Base-by-base conservation (phyloP, 441 rosid species). In the Oxalis stricta region DNA sequence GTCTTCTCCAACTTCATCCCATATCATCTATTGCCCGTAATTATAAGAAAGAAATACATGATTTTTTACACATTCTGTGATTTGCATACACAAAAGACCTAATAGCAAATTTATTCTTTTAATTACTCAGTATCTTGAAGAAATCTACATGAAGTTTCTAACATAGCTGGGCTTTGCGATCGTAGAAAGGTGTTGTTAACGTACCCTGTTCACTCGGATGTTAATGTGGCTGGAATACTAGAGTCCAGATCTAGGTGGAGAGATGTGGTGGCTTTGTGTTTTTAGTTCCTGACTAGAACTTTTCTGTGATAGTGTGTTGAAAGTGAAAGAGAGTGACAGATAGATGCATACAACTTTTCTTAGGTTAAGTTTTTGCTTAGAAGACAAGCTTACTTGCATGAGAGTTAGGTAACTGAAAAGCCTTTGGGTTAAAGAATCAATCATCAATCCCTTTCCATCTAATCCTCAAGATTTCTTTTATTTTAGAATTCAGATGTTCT, bases 1-100 rank as follows among this genome's bases (percentile, higher is more conserved):
- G 45, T 73, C 77, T 62, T 86, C 81, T 46, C 99, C 99, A 35
- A 91, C 96, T 64, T 91, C 99, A 67, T 86, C 87, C 99, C 99
- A 91, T 41, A 91, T 91, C 74, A 83, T 83, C 99, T 91, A 74
- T 64, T 42, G 39, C 33, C 58, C n/a, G n/a, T n/a, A n/a, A 32
- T 28, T 32, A 52, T 7, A 47, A 37, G 24, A 16, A 38, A 39
- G 22, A 30, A 34, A 46, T 18, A 62, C 10, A 46, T n/a, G n/a
- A n/a, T n/a, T n/a, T n/a, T n/a, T n/a, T n/a, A n/a, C n/a, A n/a
- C n/a, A n/a, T n/a, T n/a, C n/a, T n/a, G n/a, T n/a, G n/a, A n/a
- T n/a, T n/a, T n/a, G n/a, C n/a, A n/a, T n/a, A n/a, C n/a, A n/a
- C n/a, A n/a, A n/a, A n/a, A n/a, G n/a, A n/a, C n/a, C n/a, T n/a